Evolutionary conservation across 1,139 yeast species (phyloP).

Genomic region (Yamadazyma dendronema): DNA sequence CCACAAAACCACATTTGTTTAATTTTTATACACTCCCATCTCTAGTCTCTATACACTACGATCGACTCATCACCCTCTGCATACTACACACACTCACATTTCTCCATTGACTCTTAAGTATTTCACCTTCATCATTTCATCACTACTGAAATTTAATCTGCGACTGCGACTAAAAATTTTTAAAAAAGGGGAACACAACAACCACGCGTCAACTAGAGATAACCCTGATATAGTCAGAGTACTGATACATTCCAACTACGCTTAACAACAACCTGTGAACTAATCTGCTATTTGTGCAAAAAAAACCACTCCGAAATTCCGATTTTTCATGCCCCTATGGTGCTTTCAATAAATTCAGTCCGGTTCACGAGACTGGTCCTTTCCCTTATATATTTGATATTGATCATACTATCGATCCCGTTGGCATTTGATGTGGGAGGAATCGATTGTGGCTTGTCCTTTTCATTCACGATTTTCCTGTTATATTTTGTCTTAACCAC

Average conservation of each 20-base stretch:
- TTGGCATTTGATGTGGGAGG: constrained; percentile 97
- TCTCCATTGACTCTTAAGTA: no score
- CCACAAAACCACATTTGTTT: neutral
- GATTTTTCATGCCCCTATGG: constrained; percentile 2
- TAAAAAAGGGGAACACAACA: neutral
- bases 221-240: no score
- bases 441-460: constrained; percentile 81
- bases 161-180: neutral
- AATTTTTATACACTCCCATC: neutral
- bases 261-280: no score
- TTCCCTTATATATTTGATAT: constrained; percentile 58
- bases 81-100: no score
- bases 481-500: constrained; percentile 75
- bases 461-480: constrained; percentile 69
- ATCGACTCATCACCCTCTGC: neutral
- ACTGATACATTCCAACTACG: no score
- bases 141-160: neutral
- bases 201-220: neutral
- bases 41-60: no score
- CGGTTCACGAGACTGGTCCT: constrained; percentile 33
- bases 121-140: neutral
- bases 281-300: no score
- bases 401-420: constrained; percentile 82
- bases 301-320: neutral
- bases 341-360: neutral